Evolutionary conservation across 768 basidiomycete species (phyloP), one percentile per base, ranked within the genome.

Genomic region (Myochromella boudieri): DNA sequence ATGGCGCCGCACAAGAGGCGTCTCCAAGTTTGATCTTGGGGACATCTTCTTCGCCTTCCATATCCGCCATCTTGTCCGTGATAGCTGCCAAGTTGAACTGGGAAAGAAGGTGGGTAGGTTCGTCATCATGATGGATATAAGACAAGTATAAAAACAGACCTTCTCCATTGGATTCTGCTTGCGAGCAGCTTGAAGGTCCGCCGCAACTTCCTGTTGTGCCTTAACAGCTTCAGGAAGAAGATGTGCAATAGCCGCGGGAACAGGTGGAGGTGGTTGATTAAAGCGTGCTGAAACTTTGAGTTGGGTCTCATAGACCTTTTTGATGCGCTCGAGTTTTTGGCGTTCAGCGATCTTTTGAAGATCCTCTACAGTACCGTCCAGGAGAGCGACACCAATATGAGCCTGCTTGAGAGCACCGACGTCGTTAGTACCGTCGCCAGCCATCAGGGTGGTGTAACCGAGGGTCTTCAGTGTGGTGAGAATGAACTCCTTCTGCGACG

Each of bases 1-100:
- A 99, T 0, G 97, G 97, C 2, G 97, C 97, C 5, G 97, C 97
- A 60, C 95, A 97, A 2, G 94, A 97, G 0, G 97, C 97, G 61
- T 98, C 97, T n/a, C 97, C 97, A 22, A 98, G 84, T 68, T 98
- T 99, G 67, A 99, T 99, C 71, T 97, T 92, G 10, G 97, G 97
- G 0, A 94, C 85, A 25, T 98, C 95, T 14, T 91, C 85, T 12
- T 97, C 95, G 9, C 87, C 91, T 37, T 97, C 97, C 83, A 98
- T 85, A 31, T 95, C 88, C 0, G 95, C 81, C 67, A 99, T 69
- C 57, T 88, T 84, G 57, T 87, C 84, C 14, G 89, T 92, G 54
- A 95, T 91, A 1, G 81, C 72, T 8, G 75, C 75, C 53, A 92
- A 58, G 57, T 94, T 87, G 56, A 93, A 92, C 86, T 90, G 38